phyloP scores from a whole-genome alignment of 768 basidiomycete genomes.

The Rhodocollybia butyracea region DNA sequence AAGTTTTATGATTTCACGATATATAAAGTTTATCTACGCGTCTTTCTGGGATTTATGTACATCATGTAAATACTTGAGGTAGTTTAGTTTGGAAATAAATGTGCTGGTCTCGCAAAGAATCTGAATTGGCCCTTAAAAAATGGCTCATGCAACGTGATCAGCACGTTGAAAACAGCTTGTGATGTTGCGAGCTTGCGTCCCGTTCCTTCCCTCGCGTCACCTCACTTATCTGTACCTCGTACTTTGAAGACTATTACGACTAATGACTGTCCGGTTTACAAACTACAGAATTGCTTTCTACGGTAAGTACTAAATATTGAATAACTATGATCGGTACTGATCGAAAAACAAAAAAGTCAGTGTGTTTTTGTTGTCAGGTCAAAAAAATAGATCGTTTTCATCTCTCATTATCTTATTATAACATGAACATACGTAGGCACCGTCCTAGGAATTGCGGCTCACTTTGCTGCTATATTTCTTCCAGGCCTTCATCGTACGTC shows the following conservation, averaged over 20 bases:
- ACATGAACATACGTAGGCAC: constrained; percentile 27
- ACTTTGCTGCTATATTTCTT: constrained; percentile 67
- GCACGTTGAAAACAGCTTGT: neutral
- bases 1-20: neutral
- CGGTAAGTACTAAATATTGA: constrained; percentile 26
- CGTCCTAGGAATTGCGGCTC: constrained; percentile 66
- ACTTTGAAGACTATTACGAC: constrained; percentile 1
- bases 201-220: neutral
- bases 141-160: constrained; percentile 2
- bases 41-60: neutral
- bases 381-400: neutral
- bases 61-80: neutral
- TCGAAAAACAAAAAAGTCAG: constrained; percentile 27
- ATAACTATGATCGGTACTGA: neutral
- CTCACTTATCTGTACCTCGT: too few species aligned
- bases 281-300: constrained; percentile 53
- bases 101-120: constrained; percentile 4
- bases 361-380: constrained; percentile 43
- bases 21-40: neutral
- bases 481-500: constrained; percentile 60
- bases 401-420: neutral
- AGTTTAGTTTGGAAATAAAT: too few species aligned
- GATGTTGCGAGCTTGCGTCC: neutral
- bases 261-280: constrained; percentile 62
- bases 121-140: too few species aligned